Base-by-base conservation (phyloP, 2,329 filamentous ascomycete species). In the Trichoderma hamatum region DNA sequence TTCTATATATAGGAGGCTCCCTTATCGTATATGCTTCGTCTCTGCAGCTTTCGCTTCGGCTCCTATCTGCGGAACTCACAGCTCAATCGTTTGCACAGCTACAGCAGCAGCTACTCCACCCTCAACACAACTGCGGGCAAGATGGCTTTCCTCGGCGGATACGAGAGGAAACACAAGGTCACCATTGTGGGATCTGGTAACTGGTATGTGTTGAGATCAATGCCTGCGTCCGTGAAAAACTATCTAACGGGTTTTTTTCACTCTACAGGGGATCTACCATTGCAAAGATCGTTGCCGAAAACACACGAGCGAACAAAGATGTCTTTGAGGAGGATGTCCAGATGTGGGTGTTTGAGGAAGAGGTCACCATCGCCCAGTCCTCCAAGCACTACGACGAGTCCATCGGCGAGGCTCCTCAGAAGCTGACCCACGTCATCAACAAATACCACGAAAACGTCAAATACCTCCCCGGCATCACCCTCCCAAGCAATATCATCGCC, bases 311-410 rank as follows among this genome's bases (percentile, higher is more conserved):
- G 72, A 85, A 97, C 81, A 86, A 89, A 11, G 87, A 93, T 34
- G 78, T 97, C 55, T 99, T 98, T 78, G 92, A 98, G 77, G 84
- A 90, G 78, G 85, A 93, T 71, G 94, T 99, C 64, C 93, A 97
- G 82, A 98, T 99, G 96, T 99, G 96, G 96, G 96, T 99, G 76
- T 97, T 89, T 78, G 96, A 99, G 82, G 96, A 99, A 81, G 88
- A 97, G 28, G 90, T 97, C 72, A 87, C 88, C 67, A 84, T 97
- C 52, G 82, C 92, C 14, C 85, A 90, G 75, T 85, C 86, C 72
- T 95, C 92, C 60, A 89, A 88, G 73, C 86, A 93, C 82, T 94
- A 93, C 84, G 85, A 92, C 75, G 76, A 86, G 24, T 81, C 85
- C 69, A 84, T 86, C 46, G 86, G 87, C 76, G 86, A 88, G 72